These are phyloP conservation scores for Abrus precatorius DNA, from an alignment of 306 rosid genomes.

Conservation along the genomic window DNA sequence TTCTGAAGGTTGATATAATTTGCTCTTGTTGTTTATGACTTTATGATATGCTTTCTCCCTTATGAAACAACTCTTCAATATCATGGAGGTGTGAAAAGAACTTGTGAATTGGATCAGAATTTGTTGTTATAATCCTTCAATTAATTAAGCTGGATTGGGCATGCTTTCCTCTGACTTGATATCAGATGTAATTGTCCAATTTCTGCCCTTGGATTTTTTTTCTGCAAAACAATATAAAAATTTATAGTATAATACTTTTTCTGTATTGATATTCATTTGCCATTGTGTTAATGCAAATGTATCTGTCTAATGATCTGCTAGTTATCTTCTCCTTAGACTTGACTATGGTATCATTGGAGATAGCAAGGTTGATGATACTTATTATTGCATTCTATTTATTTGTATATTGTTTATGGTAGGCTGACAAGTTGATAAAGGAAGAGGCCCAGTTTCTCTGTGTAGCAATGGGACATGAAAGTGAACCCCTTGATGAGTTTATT, in stretches of 20 bases:
- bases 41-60: background rate
- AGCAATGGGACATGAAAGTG: constrained; percentile 86
- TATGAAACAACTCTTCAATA: background rate
- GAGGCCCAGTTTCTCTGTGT: constrained; percentile 72
- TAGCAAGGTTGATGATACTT: background rate
- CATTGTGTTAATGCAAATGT: background rate
- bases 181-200: background rate
- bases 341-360: constrained; percentile 5
- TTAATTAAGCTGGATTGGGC: background rate
- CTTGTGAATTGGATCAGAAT: background rate
- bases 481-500: constrained; percentile 78
- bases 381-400: constrained; percentile 14
- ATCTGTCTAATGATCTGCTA: background rate
- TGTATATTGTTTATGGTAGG: constrained; percentile 57
- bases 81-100: background rate
- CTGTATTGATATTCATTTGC: background rate
- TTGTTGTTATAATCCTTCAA: constrained; percentile 16
- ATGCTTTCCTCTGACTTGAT: background rate
- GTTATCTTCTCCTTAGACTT: background rate
- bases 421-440: constrained; percentile 73
- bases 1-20: background rate
- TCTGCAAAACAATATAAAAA: too few species aligned
- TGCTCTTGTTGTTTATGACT: background rate
- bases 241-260: background rate
- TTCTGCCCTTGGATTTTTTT: background rate